Conservation (phyloP, 2,329 filamentous ascomycete species). For the Hymenoscyphus occultus region DNA sequence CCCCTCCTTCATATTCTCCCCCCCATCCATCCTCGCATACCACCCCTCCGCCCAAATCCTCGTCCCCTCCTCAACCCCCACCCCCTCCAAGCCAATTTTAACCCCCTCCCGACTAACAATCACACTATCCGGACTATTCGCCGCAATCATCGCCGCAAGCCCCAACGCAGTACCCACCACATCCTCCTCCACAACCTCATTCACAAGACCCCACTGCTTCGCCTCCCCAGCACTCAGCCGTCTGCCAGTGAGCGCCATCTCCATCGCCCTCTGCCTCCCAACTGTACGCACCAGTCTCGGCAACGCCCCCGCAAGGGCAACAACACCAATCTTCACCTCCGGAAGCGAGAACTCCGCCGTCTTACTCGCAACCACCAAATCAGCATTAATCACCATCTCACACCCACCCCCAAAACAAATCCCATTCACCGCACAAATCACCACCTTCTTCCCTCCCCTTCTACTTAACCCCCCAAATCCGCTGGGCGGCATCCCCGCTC, state of each 20-base stretch:
- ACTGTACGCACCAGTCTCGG: conserved; percentile 63
- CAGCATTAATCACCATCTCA: conserved; percentile 72
- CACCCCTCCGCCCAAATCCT: conserved; percentile 54
- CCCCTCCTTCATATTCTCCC: conserved; percentile 73
- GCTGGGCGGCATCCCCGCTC: conserved; percentile 33
- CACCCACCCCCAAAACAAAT: conserved; percentile 72
- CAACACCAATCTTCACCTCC: conserved; percentile 68
- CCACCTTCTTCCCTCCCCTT: conserved; percentile 66
- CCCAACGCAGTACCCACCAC: conserved; percentile 58
- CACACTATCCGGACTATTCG: conserved; percentile 71
- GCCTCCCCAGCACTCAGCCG: conserved; percentile 59
- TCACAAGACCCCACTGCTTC: conserved; percentile 66
- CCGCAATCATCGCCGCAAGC: conserved; percentile 59
- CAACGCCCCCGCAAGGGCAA: conserved; percentile 67
- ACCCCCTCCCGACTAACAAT: conserved; percentile 71
- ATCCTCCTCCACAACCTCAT: conserved; percentile 53
- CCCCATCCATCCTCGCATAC: conserved; percentile 58
- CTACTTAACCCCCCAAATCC: conserved; percentile 68
- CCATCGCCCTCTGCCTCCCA: conserved; percentile 66
- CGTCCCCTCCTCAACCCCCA: conserved; percentile 60
- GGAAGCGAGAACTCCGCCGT: conserved; percentile 65
- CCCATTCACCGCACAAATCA: conserved; percentile 75
- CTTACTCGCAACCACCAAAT: conserved; percentile 63
- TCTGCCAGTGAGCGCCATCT: conserved; percentile 66
- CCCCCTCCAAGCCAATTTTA: conserved; percentile 68